A percentile compares a stretch with the other conserved stretches of the same genome.
Evolutionary conservation across 1,284 basidiomycete species (phyloP).

Genomic region (Ganoderma multipileum): DNA sequence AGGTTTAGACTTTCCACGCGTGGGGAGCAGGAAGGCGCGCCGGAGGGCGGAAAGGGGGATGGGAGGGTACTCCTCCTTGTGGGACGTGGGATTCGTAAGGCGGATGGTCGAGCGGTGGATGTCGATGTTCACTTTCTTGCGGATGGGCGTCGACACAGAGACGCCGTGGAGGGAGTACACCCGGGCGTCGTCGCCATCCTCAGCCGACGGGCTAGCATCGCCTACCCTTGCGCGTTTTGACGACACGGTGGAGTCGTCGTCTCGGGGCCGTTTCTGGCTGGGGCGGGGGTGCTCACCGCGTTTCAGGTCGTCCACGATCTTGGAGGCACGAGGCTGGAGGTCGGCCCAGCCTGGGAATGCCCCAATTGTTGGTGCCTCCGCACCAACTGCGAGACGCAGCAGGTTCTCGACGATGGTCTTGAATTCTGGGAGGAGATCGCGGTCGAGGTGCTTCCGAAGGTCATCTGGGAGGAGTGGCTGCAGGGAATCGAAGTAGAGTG

Average conservation of each 20-base stretch:
- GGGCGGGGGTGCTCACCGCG: constrained; percentile 19
- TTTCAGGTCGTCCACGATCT: constrained; percentile 28
- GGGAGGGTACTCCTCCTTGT: constrained; percentile 49
- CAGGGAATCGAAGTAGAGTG: constrained; percentile 26
- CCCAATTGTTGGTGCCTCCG: constrained; percentile 23
- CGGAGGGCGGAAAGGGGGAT: constrained; percentile 54
- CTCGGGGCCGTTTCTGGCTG: constrained; percentile 32
- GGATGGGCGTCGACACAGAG: constrained; percentile 69
- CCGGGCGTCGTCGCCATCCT: constrained; percentile 44
- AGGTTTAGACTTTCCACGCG: constrained; percentile 66
- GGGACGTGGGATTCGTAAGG: constrained; percentile 55
- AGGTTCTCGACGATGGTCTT: constrained; percentile 31
- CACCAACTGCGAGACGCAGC: constrained; percentile 34
- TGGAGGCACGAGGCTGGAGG: constrained; percentile 28
- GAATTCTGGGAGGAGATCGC: constrained; percentile 22
- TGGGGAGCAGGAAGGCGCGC: constrained; percentile 70
- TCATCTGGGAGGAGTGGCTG: constrained; percentile 25
- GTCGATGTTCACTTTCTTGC: constrained; percentile 72
- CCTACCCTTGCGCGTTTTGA: constrained; percentile 22
- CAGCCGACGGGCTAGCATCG: constrained; percentile 18
- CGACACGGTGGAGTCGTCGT: constrained; percentile 28
- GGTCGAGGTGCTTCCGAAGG: constrained; percentile 23
- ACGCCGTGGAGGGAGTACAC: constrained; percentile 63
- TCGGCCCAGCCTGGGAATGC: constrained; percentile 25
- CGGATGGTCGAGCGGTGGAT: constrained; percentile 55